Evolutionary conservation across 2,329 filamentous ascomycete species (phyloP).

Genomic region (Fusarium chaquense): DNA sequence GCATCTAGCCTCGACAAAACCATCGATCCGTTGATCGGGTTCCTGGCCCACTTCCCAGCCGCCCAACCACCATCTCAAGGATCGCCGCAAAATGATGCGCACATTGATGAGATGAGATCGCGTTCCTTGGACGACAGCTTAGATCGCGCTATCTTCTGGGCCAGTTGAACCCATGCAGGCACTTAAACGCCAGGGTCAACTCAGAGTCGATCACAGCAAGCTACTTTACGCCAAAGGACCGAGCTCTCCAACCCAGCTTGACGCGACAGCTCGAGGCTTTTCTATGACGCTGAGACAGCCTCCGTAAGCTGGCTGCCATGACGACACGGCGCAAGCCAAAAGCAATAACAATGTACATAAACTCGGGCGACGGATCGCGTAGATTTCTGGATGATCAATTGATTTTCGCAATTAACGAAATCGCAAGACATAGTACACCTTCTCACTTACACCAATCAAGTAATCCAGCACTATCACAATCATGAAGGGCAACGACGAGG

Average conservation of each 20-base stretch:
- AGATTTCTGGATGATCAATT: neutral
- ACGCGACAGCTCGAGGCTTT: neutral
- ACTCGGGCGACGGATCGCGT: neutral
- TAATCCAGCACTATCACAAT: neutral
- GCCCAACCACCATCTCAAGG: neutral
- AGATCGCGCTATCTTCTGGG: slow-evolving; percentile 1
- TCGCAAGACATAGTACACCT: neutral
- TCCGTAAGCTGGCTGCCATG: slow-evolving; percentile 25
- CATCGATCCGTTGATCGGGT: slow-evolving; percentile 7
- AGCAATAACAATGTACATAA: slow-evolving; percentile 29
- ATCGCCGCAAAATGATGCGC: slow-evolving; percentile 34
- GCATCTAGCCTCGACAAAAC: neutral
- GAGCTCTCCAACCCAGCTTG: slow-evolving; percentile 1
- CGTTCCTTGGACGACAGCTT: slow-evolving; percentile 35
- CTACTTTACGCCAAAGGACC: slow-evolving; percentile 3
- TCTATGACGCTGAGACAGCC: slow-evolving; percentile 40
- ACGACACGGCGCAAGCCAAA: slow-evolving; percentile 34
- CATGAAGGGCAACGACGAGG: slow-evolving; percentile 49
- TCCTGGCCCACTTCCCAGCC: slow-evolving; percentile 23
- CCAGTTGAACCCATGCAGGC: slow-evolving; percentile 27
- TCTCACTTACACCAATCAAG: neutral
- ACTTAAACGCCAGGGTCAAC: slow-evolving; percentile 27
- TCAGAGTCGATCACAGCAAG: slow-evolving; percentile 17
- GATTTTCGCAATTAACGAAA: neutral
- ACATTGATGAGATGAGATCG: slow-evolving; percentile 28